Conservation (phyloP, 345 rosid species). For the Kandelia obovata region DNA sequence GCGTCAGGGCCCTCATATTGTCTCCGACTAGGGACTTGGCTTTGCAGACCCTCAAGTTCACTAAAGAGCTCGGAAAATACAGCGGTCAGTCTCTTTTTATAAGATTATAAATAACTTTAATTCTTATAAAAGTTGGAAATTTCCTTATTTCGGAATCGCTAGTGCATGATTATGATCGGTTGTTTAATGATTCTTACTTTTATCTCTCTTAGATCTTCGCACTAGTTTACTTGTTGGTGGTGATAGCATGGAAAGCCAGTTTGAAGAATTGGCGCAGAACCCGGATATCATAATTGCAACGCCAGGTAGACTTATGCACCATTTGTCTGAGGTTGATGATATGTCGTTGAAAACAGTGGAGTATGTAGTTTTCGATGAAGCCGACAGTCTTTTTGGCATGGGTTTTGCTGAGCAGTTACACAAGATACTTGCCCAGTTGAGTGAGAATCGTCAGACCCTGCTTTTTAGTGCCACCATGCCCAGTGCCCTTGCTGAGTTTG, state of each 20-base stretch:
- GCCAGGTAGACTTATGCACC: slow-evolving; percentile 96
- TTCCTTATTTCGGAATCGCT: too few species aligned
- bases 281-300: slow-evolving; percentile 95
- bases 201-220: slow-evolving; percentile 56
- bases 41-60: slow-evolving; percentile 85
- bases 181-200: not conserved
- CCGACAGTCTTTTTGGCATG: slow-evolving; percentile 87
- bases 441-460: slow-evolving; percentile 92
- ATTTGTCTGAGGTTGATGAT: slow-evolving; percentile 82
- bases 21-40: slow-evolving; percentile 98
- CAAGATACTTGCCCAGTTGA: slow-evolving; percentile 64
- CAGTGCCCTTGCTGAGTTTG: slow-evolving; percentile 96
- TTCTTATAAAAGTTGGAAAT: too few species aligned
- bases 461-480: slow-evolving; percentile 96
- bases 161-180: too few species aligned
- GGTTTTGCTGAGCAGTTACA: slow-evolving; percentile 92
- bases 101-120: not conserved
- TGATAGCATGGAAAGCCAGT: slow-evolving; percentile 89
- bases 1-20: slow-evolving; percentile 76
- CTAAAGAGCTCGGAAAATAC: slow-evolving; percentile 80
- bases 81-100: slow-evolving; percentile 48
- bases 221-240: slow-evolving; percentile 90
- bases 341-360: slow-evolving; percentile 81
- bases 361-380: slow-evolving; percentile 96
- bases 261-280: slow-evolving; percentile 82